Evolutionary conservation across 768 basidiomycete genomes (phyloP).

Genomic region (Boletus rubescentipes): DNA sequence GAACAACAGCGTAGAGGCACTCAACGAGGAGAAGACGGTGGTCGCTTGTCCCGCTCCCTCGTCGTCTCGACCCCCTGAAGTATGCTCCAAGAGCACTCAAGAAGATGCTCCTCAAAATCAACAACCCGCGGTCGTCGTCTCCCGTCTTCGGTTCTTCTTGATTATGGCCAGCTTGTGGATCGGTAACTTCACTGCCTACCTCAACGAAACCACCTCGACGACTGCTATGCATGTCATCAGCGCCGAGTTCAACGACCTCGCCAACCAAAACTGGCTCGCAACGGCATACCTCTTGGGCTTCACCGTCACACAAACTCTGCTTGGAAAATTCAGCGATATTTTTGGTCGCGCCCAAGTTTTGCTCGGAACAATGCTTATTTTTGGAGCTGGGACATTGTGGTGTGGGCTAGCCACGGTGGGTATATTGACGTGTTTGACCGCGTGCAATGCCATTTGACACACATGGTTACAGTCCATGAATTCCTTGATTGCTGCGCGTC

Average conservation of each 20-base stretch:
- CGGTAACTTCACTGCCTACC: constrained; percentile 36
- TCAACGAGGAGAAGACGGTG: constrained; percentile 26
- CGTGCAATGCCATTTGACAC: constrained; percentile 5
- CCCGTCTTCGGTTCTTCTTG: constrained; percentile 31
- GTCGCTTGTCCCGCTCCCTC: not conserved
- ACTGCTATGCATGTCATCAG: constrained; percentile 38
- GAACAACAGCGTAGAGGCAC: constrained; percentile 27
- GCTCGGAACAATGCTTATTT: constrained; percentile 36
- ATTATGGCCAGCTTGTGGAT: constrained; percentile 36
- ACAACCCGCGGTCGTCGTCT: constrained; percentile 30
- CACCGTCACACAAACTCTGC: constrained; percentile 36
- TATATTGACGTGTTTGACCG: not conserved
- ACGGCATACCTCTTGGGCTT: constrained; percentile 36
- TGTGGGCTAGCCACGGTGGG: constrained; percentile 33
- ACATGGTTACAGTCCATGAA: constrained; percentile 30
- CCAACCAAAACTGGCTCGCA: constrained; percentile 37
- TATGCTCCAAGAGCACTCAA: not conserved
- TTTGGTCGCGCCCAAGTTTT: constrained; percentile 36
- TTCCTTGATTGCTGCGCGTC: constrained; percentile 33
- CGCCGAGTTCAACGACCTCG: constrained; percentile 27
- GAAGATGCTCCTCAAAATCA: not conserved
- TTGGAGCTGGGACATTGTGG: constrained; percentile 34
- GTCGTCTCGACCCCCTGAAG: not conserved
- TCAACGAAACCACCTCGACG: constrained; percentile 35
- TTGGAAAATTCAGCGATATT: constrained; percentile 36